These are phyloP conservation scores for Nepenthes mirabilis DNA, from an alignment of 148 eudicot genomes.

Conservation along the genomic window DNA sequence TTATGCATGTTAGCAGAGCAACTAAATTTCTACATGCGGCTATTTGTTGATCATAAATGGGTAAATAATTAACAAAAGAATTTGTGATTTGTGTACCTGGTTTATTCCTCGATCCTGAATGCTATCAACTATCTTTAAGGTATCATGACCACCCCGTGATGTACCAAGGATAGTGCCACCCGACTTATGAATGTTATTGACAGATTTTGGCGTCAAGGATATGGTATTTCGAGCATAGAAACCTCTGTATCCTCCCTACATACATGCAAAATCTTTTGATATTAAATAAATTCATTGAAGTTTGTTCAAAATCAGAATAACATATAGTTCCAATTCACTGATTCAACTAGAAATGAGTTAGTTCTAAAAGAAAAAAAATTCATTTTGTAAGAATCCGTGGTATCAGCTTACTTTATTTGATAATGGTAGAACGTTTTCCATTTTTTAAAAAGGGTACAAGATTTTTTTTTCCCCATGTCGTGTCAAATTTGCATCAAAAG, in stretches of 20 bases:
- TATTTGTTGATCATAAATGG: too few relatives aligned
- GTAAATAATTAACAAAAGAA: too few relatives aligned
- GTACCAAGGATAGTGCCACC: slow-evolving; percentile 66
- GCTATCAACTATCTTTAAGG: slow-evolving; percentile 56
- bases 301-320: not conserved
- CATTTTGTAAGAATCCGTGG: too few relatives aligned
- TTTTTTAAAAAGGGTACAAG: too few relatives aligned
- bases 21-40: too few relatives aligned
- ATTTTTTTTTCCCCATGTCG: too few relatives aligned
- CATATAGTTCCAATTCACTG: not conserved
- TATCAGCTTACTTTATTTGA: too few relatives aligned
- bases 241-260: slow-evolving; percentile 56
- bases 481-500: too few relatives aligned
- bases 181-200: slow-evolving; percentile 54
- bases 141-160: slow-evolving; percentile 63
- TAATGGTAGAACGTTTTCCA: too few relatives aligned
- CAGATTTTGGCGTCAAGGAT: slow-evolving; percentile 43
- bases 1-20: too few relatives aligned
- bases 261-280: not conserved
- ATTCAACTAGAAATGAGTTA: too few relatives aligned
- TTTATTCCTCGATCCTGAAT: slow-evolving; percentile 63
- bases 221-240: slow-evolving; percentile 53
- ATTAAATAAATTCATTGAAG: not conserved
- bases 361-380: too few relatives aligned
- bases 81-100: slow-evolving; percentile 19